These are phyloP conservation scores for Hericium alpestre DNA, from an alignment of 768 basidiomycete genomes.

Conservation along the genomic window DNA sequence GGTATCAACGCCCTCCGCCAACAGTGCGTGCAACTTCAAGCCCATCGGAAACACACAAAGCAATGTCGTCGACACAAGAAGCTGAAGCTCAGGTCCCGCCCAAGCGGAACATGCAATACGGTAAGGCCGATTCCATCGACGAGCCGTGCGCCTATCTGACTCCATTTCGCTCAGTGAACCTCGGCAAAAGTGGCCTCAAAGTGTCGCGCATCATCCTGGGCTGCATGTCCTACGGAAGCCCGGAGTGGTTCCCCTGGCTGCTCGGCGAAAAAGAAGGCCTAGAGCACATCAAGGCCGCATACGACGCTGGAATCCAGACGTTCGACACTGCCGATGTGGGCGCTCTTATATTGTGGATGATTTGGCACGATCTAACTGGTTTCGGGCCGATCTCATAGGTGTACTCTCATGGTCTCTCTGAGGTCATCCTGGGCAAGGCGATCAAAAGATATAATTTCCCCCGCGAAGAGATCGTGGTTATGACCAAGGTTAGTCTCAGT, in stretches of 20 bases:
- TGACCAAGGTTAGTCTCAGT: conserved; percentile 28
- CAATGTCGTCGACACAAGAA: too few species aligned
- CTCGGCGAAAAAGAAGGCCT: conserved; percentile 18
- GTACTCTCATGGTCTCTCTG: conserved; percentile 20
- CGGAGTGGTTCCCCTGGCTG: conserved; percentile 17
- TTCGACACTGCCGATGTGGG: conserved; percentile 14
- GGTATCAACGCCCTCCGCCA: too few species aligned
- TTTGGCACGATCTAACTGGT: not conserved
- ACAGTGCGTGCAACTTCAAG: too few species aligned
- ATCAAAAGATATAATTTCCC: conserved; percentile 26
- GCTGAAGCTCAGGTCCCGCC: too few species aligned
- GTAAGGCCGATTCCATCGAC: too few species aligned
- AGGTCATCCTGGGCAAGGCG: conserved; percentile 26
- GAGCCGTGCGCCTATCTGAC: too few species aligned
- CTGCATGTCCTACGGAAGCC: not conserved
- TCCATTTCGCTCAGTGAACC: not conserved
- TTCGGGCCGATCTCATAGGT: conserved; percentile 3
- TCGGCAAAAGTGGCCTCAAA: not conserved
- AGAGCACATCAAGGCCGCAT: conserved; percentile 21
- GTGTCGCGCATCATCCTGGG: not conserved
- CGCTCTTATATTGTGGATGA: not conserved
- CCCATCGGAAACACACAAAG: too few species aligned
- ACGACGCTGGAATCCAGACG: conserved; percentile 20
- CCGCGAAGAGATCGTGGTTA: conserved; percentile 27
- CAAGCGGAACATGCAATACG: too few species aligned